Evolutionary conservation across 352 stramenopile genomes (phyloP), one percentile per base, ranked within the genome.

Genomic region (Globisporangium nunn): DNA sequence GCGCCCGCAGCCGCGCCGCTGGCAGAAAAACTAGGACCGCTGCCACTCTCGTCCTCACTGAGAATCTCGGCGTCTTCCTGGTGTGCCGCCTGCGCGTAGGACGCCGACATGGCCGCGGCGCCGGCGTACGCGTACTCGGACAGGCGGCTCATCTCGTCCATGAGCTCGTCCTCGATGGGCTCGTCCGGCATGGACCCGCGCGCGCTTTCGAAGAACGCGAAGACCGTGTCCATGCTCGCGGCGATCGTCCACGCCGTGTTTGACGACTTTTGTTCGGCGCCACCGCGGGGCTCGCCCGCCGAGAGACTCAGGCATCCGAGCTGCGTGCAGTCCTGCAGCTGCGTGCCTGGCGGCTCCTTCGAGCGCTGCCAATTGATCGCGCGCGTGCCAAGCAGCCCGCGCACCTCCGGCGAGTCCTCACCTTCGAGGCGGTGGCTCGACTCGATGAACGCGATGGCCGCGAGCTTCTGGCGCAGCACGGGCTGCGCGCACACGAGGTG

Each of bases 161-260:
- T 87, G 12, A 87, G 60, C 48, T 89, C 78, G 48, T 89, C 77
- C 49, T 88, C 75, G 28, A 75, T 70, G 28, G 64, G 74, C 31
- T 93, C 79, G 46, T 92, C 79, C 0, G 82, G 78, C 78, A 92
- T 87, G 1, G 81, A 92, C 5, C 78, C 80, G 23, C 81, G 67
- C 47, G 84, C 84, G 62, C 78, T 91, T 23, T 90, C 81, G 45
- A 93, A 91, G 52, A 93, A 93, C 12, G 84, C 81, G 60, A 93
- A 91, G 2, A 91, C 79, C 3, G 81, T 93, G 33, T 88, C 71
- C 79, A 93, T 91, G 57, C 81, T 91, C 4, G 79, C 79, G 1
- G 70, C 77, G 61, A 91, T 93, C 0, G 84, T 93, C 81, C 81
- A 91, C 33, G 84, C 79, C 14, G 79, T 93, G 60, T 92, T 93